These are phyloP conservation scores for Lasiosphaeris hirsuta DNA, from an alignment of 495 filamentous ascomycete species.

Conservation along the genomic window DNA sequence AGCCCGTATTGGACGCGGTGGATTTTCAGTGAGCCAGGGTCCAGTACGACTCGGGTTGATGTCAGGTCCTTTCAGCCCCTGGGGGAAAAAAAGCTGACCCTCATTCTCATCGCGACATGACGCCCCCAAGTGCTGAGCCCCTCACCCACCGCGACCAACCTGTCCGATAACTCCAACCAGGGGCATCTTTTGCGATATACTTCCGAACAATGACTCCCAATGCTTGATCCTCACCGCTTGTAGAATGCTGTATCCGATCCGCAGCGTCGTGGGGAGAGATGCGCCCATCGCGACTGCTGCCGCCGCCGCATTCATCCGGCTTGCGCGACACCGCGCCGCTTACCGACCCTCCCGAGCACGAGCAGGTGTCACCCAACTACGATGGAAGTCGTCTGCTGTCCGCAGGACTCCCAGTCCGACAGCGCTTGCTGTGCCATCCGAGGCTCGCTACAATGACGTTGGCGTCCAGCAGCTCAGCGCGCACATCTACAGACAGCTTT, in stretches of 20 bases:
- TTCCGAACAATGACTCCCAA: constrained; percentile 21
- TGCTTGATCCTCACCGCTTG: constrained; percentile 1
- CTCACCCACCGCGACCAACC: background rate
- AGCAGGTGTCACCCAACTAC: constrained; percentile 24
- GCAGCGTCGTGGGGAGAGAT: constrained; percentile 34
- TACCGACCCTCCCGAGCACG: constrained; percentile 19
- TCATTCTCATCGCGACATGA: no score
- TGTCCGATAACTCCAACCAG: background rate
- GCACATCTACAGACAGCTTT: constrained; percentile 79
- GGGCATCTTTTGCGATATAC: background rate
- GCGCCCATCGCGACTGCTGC: constrained; percentile 28
- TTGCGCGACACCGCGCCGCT: constrained; percentile 34
- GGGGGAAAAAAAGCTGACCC: no score
- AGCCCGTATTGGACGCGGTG: no score
- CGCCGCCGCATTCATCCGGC: constrained; percentile 32
- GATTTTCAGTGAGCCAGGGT: no score
- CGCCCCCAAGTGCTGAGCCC: background rate
- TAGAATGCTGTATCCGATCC: constrained; percentile 40
- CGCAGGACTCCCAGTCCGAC: background rate
- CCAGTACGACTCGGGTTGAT: no score
- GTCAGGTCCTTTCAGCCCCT: no score
- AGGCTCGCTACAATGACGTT: constrained; percentile 80
- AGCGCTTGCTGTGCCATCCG: constrained; percentile 47
- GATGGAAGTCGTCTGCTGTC: constrained; percentile 38
- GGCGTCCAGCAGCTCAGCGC: constrained; percentile 89